Base-by-base conservation (phyloP, 2,329 filamentous ascomycete species). In the Hypoxylon sp. region DNA sequence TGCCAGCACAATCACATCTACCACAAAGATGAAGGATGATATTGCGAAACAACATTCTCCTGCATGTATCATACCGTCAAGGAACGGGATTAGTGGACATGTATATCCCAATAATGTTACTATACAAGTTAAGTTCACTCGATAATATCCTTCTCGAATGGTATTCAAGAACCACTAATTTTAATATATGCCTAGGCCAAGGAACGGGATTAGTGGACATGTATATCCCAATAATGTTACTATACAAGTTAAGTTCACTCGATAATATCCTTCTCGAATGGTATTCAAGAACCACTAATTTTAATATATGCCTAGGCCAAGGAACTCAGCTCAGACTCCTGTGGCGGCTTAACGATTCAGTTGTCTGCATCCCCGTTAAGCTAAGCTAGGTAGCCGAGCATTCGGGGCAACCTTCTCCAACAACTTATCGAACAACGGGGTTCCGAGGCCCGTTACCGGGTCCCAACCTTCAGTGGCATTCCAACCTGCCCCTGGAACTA, bases 361-460 rank as follows among this genome's bases (percentile, higher is more conserved):
- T 42, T 58, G 9, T 2, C 42, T 19, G 14, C n/a, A 33, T 54
- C 48, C 42, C 47, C 47, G 26, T 52, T 37, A 48, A 14, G 52
- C 37, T n/a, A 71, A 24, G 29, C 9, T 67, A 9, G 69, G 61
- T 52, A 73, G 47, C 55, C 50, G 42, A 5, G 64, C 69, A 11
- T 42, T 47, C 8, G 72, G 68, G 14, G 72, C 73, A 14, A 64
- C 71, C 22, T 67, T 69, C 35, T 61, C 66, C 14, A 76, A 67
- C 67, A 83, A 44, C 67, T 77, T 78, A 31, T 77, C 72, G 61
- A 84, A 84, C 63, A 82, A 70, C 2, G 83, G 84, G 8, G 82
- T 84, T 6, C 84, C 83, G 9, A 82, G 76, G 0, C 83, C 84
- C 0, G 83, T 84, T 2, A 84, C 82, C 0, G 82, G 81, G 74